These are phyloP conservation scores for Nakaseomyces kungkrabaensis DNA, from an alignment of 1,139 yeast genomes.

Conservation along the genomic window DNA sequence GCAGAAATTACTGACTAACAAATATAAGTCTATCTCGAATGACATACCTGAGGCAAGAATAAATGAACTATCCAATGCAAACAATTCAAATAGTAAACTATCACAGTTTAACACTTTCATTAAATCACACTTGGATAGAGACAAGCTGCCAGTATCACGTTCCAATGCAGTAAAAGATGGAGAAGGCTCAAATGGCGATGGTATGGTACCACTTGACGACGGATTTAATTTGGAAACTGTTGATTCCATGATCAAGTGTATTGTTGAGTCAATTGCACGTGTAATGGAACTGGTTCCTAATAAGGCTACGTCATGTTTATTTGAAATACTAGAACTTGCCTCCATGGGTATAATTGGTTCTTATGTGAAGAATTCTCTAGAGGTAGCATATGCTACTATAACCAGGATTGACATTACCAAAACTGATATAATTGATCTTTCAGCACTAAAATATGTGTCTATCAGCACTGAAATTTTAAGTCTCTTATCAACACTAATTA, in stretches of 20 bases:
- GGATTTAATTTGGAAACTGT: slow-evolving; percentile 40
- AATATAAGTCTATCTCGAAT: slow-evolving; percentile 20
- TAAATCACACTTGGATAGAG: slow-evolving; percentile 34
- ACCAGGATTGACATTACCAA: slow-evolving; percentile 31
- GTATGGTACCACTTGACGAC: slow-evolving; percentile 2
- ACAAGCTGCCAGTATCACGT: slow-evolving; percentile 24
- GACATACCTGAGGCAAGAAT: slow-evolving; percentile 2
- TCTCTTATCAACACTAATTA: slow-evolving; percentile 59
- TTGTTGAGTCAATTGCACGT: slow-evolving; percentile 74
- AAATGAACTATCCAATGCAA: slow-evolving; percentile 3
- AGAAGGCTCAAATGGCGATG: background rate
- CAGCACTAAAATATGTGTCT: slow-evolving; percentile 43
- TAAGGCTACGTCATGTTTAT: slow-evolving; percentile 53
- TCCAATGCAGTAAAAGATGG: background rate
- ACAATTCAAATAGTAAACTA: slow-evolving; percentile 23
- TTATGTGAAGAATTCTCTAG: slow-evolving; percentile 67
- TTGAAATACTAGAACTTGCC: slow-evolving; percentile 58
- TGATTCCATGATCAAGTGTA: slow-evolving; percentile 56
- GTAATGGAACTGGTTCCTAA: slow-evolving; percentile 62
- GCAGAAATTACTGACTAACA: slow-evolving; percentile 38
- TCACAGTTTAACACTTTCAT: slow-evolving; percentile 33
- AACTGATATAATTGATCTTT: slow-evolving; percentile 33
- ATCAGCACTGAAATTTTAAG: slow-evolving; percentile 55
- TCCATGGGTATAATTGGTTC: slow-evolving; percentile 63
- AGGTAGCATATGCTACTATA: slow-evolving; percentile 47